Percentiles rank a stretch among this genome's conserved stretches.
These are phyloP conservation scores for Aureobasidium uvarum DNA, from an alignment of 2,329 filamentous ascomycete genomes.

Conservation along the genomic window DNA sequence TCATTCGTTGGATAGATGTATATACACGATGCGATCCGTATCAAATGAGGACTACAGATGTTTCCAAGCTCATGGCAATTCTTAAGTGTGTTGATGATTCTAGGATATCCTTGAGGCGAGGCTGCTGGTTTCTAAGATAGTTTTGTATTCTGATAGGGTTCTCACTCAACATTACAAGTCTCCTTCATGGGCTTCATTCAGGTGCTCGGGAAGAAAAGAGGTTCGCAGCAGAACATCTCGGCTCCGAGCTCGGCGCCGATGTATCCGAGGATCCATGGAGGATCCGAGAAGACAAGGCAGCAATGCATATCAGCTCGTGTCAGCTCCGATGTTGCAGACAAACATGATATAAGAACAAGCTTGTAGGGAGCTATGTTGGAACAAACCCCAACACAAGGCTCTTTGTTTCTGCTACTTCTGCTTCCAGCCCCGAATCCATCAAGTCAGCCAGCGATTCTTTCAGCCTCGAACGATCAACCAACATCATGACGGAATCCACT, in stretches of 20 bases:
- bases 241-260: background rate
- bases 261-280: background rate
- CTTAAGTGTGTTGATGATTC: background rate
- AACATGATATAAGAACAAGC: background rate
- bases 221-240: background rate
- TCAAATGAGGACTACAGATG: background rate
- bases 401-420: background rate
- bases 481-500: background rate
- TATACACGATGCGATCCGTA: background rate
- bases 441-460: background rate
- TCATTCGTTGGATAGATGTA: background rate
- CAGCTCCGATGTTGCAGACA: background rate
- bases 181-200: background rate
- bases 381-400: background rate
- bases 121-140: too few relatives aligned
- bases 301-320: background rate
- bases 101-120: too few relatives aligned
- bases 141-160: too few relatives aligned
- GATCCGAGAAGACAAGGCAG: background rate
- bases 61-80: conserved; percentile 40
- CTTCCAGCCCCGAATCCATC: background rate
- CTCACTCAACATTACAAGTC: too few relatives aligned
- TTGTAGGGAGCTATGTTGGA: background rate
- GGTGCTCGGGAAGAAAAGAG: too few relatives aligned
- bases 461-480: background rate